Base-by-base conservation (phyloP, 78 protist genomes). In the Monocercomonoides exilis region DNA sequence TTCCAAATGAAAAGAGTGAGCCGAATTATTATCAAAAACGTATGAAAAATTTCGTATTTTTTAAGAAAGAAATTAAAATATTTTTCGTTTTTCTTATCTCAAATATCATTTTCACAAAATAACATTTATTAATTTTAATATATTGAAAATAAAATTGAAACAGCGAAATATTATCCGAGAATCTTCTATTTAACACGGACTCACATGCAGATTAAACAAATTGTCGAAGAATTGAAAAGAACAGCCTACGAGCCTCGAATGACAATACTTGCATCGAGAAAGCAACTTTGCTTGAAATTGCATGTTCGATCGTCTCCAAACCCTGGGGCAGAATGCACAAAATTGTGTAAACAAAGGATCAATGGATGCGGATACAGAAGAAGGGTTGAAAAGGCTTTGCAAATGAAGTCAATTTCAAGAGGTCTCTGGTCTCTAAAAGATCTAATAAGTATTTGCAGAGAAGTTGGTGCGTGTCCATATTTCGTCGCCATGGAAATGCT, bases 171-270 rank as follows among this genome's bases (percentile, higher is more conserved):
- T n/a, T n/a, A n/a, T n/a, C n/a, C n/a, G n/a, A n/a, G 88, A 36
- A 91, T 97, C 42, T 81, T 96, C 44, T 96, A 94, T 92, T 38
- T 94, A 2, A 91, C 96, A 1, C 89, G 99, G 45, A 97, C 99
- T 36, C 99, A 97, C 88, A 86, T 95, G 6, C 99, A 97, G 92
- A 89, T 97, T 45, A 2, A 91, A n/a, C 98, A 97, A 79, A 95
- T 95, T 41, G 90, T 95, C 29, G 35, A 77, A 1, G 98, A 97
- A 90, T 92, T 96, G 29, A 87, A 84, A 42, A 33, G 44, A n/a
- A 93, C 97, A 0, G 85, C 87, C 2, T 94, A 94, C 77, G 84
- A 33, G n/a, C 89, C 89, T 11, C 21, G 0, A 42, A 80, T 87
- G 88, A 41, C 87, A 63, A 29, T 84, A 29, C 44, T 87, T 34